These are phyloP conservation scores for Boletus edulis DNA, from an alignment of 768 basidiomycete species.

Conservation along the genomic window DNA sequence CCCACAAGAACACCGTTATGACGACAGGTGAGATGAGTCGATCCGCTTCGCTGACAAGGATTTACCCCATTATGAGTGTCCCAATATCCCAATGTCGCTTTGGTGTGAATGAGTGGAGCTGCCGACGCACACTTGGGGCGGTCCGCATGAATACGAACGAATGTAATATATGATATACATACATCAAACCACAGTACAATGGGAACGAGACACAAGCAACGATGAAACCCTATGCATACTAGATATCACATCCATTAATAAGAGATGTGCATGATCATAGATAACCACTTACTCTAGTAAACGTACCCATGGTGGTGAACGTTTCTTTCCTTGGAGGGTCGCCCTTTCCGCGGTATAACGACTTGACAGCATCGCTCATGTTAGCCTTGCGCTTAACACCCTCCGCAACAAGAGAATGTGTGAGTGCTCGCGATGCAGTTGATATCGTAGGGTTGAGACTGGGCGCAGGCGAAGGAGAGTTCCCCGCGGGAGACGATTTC, in stretches of 20 bases:
- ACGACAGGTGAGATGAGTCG: too few relatives aligned
- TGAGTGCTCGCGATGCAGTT: constrained; percentile 62
- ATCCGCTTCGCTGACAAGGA: too few relatives aligned
- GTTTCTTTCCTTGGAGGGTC: constrained; percentile 71
- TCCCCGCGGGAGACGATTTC: constrained; percentile 18
- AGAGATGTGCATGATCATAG: background rate
- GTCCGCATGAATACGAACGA: background rate
- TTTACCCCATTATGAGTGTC: too few relatives aligned
- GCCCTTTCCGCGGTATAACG: constrained; percentile 60
- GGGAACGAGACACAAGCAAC: background rate
- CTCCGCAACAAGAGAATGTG: constrained; percentile 70
- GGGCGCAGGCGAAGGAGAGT: constrained; percentile 27
- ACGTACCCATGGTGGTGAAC: constrained; percentile 91
- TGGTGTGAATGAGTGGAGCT: too few relatives aligned
- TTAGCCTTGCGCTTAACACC: constrained; percentile 78
- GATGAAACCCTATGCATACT: constrained; percentile 21
- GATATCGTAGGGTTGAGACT: constrained; percentile 48
- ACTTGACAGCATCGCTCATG: constrained; percentile 87
- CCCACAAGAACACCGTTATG: too few relatives aligned
- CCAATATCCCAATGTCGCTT: too few relatives aligned
- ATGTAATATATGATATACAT: constrained; percentile 4
- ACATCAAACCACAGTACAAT: constrained; percentile 9
- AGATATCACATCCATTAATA: constrained; percentile 2
- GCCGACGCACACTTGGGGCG: too few relatives aligned
- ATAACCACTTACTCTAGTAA: constrained; percentile 70